phyloP scores from a whole-genome alignment of 495 filamentous ascomycete genomes.

The Letharia lupina region DNA sequence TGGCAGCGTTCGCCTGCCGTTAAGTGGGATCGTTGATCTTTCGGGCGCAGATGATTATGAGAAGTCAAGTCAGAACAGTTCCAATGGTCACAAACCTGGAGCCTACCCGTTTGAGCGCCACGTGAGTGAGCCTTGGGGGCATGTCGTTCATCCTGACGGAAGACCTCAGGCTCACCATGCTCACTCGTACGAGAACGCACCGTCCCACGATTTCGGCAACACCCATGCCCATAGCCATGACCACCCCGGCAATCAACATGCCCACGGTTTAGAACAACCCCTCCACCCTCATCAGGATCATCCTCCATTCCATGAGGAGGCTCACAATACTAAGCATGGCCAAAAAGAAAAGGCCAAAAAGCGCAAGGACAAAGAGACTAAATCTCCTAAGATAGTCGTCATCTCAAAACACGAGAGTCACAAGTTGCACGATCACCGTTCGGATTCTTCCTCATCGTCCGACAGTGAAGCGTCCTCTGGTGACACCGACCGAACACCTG shows the following conservation, averaged over 20 bases:
- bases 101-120: constrained; percentile 6
- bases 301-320: not conserved
- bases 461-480: constrained; percentile 4
- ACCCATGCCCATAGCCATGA: not conserved
- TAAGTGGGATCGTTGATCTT: not conserved
- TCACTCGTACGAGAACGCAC: not conserved
- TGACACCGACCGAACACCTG: not conserved
- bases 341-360: not conserved
- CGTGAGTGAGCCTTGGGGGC: not conserved
- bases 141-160: not conserved
- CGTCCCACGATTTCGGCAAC: not conserved
- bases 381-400: constrained; percentile 3
- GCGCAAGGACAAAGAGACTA: not conserved
- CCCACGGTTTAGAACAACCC: constrained; percentile 7
- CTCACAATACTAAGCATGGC: not conserved
- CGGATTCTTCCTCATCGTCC: constrained; percentile 6
- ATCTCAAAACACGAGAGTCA: constrained; percentile 2
- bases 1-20: not conserved
- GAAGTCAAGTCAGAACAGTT: constrained; percentile 12
- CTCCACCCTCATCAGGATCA: not conserved
- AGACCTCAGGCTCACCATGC: not conserved
- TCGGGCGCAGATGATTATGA: constrained; percentile 13
- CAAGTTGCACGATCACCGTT: constrained; percentile 2
- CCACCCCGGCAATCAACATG: not conserved
- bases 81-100: constrained; percentile 1